phyloP scores from a whole-genome alignment of 306 rosid genomes.

The Clitoria ternatea region DNA sequence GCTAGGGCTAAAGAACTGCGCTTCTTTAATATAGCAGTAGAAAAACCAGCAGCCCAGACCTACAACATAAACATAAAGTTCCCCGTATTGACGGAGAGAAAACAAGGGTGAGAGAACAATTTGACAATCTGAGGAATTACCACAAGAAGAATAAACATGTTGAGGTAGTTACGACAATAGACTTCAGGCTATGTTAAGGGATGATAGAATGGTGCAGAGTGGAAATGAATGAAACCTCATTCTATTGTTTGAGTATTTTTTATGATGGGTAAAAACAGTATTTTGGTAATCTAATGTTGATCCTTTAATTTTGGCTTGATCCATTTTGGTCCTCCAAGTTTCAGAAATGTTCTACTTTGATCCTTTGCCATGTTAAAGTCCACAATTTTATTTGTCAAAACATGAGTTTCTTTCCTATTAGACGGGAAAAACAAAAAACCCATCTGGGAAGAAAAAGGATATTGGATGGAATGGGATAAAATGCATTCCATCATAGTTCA shows the following conservation, averaged over 20 bases:
- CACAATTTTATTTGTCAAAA: no score
- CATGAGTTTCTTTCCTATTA: no score
- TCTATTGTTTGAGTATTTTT: neutral
- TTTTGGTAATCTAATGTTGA: no score
- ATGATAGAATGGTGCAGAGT: neutral
- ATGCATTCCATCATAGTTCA: neutral
- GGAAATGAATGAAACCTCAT: neutral
- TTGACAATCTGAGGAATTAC: neutral
- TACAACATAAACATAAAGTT: conserved; percentile 10
- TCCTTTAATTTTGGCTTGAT: no score
- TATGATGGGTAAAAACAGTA: no score
- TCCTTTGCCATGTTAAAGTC: no score
- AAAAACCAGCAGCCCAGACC: conserved; percentile 98
- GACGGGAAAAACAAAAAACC: no score
- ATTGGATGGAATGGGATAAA: neutral
- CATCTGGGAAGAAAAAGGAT: neutral
- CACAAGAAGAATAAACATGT: neutral
- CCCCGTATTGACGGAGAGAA: neutral
- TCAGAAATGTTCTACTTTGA: no score
- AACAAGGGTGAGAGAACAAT: neutral
- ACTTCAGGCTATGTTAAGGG: neutral
- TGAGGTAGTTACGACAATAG: neutral
- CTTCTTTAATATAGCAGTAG: conserved; percentile 73
- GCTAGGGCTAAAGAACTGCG: conserved; percentile 41
- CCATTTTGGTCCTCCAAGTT: no score